These are phyloP conservation scores for Capsicum baccatum DNA, from an alignment of 257 asterid species.

Conservation along the genomic window DNA sequence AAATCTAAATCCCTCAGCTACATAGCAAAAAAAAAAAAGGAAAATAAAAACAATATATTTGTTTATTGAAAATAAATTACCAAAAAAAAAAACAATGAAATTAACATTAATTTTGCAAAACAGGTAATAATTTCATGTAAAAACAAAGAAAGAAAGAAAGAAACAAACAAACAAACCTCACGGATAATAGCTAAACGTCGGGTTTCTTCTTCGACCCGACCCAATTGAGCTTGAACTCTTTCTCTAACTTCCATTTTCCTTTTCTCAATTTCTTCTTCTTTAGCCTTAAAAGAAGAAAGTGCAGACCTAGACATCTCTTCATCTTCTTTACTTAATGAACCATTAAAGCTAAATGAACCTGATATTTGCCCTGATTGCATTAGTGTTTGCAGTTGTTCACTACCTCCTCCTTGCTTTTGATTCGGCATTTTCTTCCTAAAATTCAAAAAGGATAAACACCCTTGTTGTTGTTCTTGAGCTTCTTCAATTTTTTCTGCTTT, in stretches of 20 bases:
- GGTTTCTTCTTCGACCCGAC: slow-evolving; percentile 95
- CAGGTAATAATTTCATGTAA: background rate
- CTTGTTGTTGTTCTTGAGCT: slow-evolving; percentile 20
- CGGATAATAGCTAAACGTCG: slow-evolving; percentile 83
- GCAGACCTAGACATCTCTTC: slow-evolving; percentile 96
- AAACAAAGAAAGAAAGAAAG: background rate
- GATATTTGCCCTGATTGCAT: slow-evolving; percentile 79
- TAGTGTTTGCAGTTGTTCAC: slow-evolving; percentile 66
- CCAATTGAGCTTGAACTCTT: slow-evolving; percentile 88
- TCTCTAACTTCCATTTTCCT: slow-evolving; percentile 89
- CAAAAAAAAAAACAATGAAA: background rate
- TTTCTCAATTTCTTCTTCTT: slow-evolving; percentile 98
- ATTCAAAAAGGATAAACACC: background rate
- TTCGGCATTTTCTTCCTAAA: slow-evolving; percentile 52
- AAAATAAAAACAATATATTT: background rate
- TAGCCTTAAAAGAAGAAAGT: slow-evolving; percentile 83
- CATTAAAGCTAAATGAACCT: slow-evolving; percentile 82
- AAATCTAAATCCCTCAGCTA: background rate
- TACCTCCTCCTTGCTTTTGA: slow-evolving; percentile 54
- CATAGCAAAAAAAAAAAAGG: background rate
- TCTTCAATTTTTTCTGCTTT: slow-evolving; percentile 28
- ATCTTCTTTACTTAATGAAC: slow-evolving; percentile 69
- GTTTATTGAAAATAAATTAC: background rate
- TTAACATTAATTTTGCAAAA: background rate
- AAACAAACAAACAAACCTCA: slow-evolving; percentile 53